A percentile compares a stretch with the other conserved stretches of the same genome.
phyloP scores from a whole-genome alignment of 164 flowering plant genomes.

The Pachysandra terminalis region DNA sequence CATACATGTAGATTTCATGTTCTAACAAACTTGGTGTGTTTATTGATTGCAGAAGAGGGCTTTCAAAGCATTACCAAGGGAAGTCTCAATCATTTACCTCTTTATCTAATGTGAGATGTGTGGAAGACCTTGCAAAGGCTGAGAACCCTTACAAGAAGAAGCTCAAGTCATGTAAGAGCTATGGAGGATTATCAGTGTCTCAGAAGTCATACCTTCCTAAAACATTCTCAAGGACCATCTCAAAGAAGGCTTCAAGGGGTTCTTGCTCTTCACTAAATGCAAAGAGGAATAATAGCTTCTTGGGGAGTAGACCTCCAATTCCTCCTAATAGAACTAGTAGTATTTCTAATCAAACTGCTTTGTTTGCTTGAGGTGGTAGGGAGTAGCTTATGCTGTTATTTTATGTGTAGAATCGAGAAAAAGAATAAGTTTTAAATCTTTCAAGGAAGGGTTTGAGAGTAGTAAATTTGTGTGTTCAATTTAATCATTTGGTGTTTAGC shows the following conservation, averaged over 20 bases:
- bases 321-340: slow-evolving; percentile 17
- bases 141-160: slow-evolving; percentile 37
- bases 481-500: too few species aligned
- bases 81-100: slow-evolving; percentile 49
- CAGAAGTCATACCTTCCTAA: slow-evolving; percentile 1
- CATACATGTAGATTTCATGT: neutral
- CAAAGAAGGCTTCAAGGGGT: slow-evolving; percentile 15
- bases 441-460: too few species aligned
- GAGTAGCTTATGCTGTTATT: neutral
- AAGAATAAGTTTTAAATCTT: too few species aligned
- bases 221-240: slow-evolving; percentile 12
- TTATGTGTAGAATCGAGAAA: too few species aligned
- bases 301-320: slow-evolving; percentile 19
- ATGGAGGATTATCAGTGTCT: slow-evolving; percentile 17
- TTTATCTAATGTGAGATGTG: slow-evolving; percentile 26
- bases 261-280: slow-evolving; percentile 15
- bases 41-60: slow-evolving; percentile 32
- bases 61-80: slow-evolving; percentile 40
- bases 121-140: slow-evolving; percentile 42
- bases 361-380: slow-evolving; percentile 33
- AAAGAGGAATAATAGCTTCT: slow-evolving; percentile 17
- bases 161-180: slow-evolving; percentile 33
- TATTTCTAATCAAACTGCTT: slow-evolving; percentile 25
- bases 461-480: too few species aligned
- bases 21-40: neutral